Evolutionary conservation across 2,329 filamentous ascomycete species (phyloP).

Genomic region (Thelonectria olida): DNA sequence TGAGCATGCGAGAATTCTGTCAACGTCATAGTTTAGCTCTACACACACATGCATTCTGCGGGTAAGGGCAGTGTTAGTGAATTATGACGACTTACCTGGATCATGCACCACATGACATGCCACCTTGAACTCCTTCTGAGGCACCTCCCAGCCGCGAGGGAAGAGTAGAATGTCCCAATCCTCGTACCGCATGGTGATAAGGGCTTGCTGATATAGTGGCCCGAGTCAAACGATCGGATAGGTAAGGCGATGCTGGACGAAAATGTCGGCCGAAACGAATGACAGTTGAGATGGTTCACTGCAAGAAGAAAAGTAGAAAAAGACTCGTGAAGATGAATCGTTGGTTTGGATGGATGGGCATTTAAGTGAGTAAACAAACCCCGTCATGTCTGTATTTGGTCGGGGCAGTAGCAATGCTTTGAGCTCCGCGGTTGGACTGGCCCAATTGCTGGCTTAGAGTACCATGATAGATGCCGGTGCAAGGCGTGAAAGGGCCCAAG

Average conservation of each 20-base stretch:
- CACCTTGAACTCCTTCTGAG: slow-evolving; percentile 84
- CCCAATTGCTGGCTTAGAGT: not conserved
- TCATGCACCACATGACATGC: slow-evolving; percentile 75
- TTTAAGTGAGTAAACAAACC: not conserved
- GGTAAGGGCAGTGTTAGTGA: not conserved
- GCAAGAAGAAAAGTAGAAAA: not conserved
- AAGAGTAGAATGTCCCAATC: slow-evolving; percentile 90
- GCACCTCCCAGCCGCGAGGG: slow-evolving; percentile 70
- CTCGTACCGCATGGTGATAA: slow-evolving; percentile 77
- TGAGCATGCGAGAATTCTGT: slow-evolving; percentile 63
- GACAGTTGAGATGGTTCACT: not conserved
- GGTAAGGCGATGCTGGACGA: slow-evolving; percentile 12
- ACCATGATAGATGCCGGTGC: not conserved
- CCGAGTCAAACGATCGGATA: slow-evolving; percentile 2
- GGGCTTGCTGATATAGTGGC: slow-evolving; percentile 10
- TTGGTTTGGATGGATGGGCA: not conserved
- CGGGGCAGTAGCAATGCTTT: slow-evolving; percentile 10
- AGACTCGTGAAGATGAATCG: not conserved
- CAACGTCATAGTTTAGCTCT: slow-evolving; percentile 5
- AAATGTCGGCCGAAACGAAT: slow-evolving; percentile 3
- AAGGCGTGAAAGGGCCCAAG: not conserved
- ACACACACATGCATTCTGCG: no score
- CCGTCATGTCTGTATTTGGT: not conserved
- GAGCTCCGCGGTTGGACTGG: slow-evolving; percentile 6
- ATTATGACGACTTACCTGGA: slow-evolving; percentile 46